A percentile compares a stretch with the other conserved stretches of the same genome.
phyloP scores from a whole-genome alignment of 2,329 filamentous ascomycete species.

The Eutypella sp. region DNA sequence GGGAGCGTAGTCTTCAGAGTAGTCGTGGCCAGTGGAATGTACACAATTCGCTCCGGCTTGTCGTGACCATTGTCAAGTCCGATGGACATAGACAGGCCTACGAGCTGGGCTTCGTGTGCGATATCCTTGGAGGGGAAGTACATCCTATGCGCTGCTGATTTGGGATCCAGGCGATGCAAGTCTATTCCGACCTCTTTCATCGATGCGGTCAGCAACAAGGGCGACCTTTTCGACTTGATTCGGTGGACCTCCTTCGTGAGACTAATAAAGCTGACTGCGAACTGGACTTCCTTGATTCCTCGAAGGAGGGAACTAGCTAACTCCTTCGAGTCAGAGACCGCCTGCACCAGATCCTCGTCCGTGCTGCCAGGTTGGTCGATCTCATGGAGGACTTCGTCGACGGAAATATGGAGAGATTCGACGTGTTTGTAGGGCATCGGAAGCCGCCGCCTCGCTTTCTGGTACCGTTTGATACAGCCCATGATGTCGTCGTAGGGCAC shows the following conservation, averaged over 20 bases:
- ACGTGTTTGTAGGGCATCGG: conserved; percentile 29
- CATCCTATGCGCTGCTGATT: conserved; percentile 94
- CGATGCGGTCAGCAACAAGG: conserved; percentile 77
- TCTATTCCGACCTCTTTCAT: conserved; percentile 97
- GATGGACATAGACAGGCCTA: conserved; percentile 86
- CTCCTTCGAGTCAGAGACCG: conserved; percentile 87
- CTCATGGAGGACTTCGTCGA: conserved; percentile 72
- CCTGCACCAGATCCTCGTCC: conserved; percentile 67
- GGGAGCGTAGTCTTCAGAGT: conserved; percentile 90
- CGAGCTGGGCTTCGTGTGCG: conserved; percentile 88
- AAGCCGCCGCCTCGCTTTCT: conserved; percentile 36
- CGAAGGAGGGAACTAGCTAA: conserved; percentile 85
- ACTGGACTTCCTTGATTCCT: conserved; percentile 93
- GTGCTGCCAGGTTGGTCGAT: conserved; percentile 62
- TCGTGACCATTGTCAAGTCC: conserved; percentile 87
- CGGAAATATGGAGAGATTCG: conserved; percentile 55
- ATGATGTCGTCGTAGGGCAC: conserved; percentile 84
- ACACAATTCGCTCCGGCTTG: conserved; percentile 79
- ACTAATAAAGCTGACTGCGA: conserved; percentile 86
- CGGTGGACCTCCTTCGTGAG: conserved; percentile 74
- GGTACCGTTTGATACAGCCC: conserved; percentile 54
- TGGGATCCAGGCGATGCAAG: conserved; percentile 83
- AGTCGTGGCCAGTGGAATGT: conserved; percentile 95
- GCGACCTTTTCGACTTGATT: conserved; percentile 60
- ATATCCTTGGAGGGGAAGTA: conserved; percentile 92